Base-by-base conservation (phyloP, 2,329 filamentous ascomycete species). In the Herpotrichia juniperi region DNA sequence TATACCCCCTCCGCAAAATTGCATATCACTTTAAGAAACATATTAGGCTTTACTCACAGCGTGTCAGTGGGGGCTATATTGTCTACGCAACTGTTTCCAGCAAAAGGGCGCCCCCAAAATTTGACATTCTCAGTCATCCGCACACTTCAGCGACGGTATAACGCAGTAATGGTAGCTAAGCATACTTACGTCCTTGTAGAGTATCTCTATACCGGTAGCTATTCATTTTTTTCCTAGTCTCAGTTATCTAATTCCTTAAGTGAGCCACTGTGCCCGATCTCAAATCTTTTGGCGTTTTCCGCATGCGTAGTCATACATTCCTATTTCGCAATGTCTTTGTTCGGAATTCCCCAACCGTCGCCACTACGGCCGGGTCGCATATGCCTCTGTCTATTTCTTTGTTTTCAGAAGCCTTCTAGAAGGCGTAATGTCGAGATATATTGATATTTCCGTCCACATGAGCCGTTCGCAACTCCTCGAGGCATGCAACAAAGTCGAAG, bases 321-420 rank as follows among this genome's bases (percentile, higher is more conserved):
- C 59, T 28, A 37, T 35, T n/a, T n/a, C 12, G 14, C 32, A 28
- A 26, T 37, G 53, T 52, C 66, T 69, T 71, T 69, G 67, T 69
- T 53, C 54, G 31, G 40, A 19, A 28, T 14, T 28, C 26, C 26
- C 6, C 43, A 35, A 45, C 25, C 51, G 53, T 43, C 53, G 51
- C 56, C 53, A 58, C 51, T 61, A 57, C 47, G 50, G 51, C 50
- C 39, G 22, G 17, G 17, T 28, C 26, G 43, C 66, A 72, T 63
- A 60, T 69, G 65, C 55, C 21, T 43, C 40, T 12, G 22, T 32
- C 35, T 3, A 30, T 49, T 58, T 61, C 69, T 71, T 72, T 72
- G 66, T 71, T 64, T 50, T 28, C 34, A 51, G 52, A 47, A 58
- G 35, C 48, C 50, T 69, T 68, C 66, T 60, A 62, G 67, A 68